A percentile compares a stretch with the other conserved stretches of the same genome.
These are phyloP conservation scores for Trichoderma afroharzianum DNA, from an alignment of 2,329 filamentous ascomycete genomes.

Conservation along the genomic window DNA sequence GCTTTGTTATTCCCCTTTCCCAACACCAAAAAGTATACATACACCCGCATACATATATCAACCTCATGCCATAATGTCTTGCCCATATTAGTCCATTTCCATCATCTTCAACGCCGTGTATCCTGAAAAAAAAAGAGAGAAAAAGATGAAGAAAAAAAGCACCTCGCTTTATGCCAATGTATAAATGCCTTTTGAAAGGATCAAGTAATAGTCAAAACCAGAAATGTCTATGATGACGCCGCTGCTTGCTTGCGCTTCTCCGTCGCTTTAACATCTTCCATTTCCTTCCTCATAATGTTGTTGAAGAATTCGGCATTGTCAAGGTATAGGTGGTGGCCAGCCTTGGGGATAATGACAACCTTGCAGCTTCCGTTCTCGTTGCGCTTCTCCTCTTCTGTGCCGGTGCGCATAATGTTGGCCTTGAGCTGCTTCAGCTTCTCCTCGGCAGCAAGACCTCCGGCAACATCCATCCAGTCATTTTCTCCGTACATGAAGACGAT, in stretches of 20 bases:
- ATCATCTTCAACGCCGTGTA: slow-evolving; percentile 12
- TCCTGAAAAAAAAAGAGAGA: neutral
- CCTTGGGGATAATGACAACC: slow-evolving; percentile 69
- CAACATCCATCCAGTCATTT: slow-evolving; percentile 97
- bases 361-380: slow-evolving; percentile 77
- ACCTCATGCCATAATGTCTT: neutral
- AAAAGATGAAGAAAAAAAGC: neutral
- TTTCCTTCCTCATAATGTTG: slow-evolving; percentile 47
- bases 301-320: slow-evolving; percentile 60
- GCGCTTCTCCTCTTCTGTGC: slow-evolving; percentile 63
- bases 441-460: slow-evolving; percentile 75
- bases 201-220: neutral
- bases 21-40: neutral
- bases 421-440: slow-evolving; percentile 72
- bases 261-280: slow-evolving; percentile 45
- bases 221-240: neutral
- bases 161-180: neutral
- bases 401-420: slow-evolving; percentile 55
- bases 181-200: neutral
- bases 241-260: slow-evolving; percentile 27
- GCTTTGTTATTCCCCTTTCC: neutral
- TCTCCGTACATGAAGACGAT: slow-evolving; percentile 95
- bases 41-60: neutral
- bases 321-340: slow-evolving; percentile 58
- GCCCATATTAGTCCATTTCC: neutral